These are phyloP conservation scores for Syzygium oleosum DNA, from an alignment of 345 rosid species.

Conservation along the genomic window DNA sequence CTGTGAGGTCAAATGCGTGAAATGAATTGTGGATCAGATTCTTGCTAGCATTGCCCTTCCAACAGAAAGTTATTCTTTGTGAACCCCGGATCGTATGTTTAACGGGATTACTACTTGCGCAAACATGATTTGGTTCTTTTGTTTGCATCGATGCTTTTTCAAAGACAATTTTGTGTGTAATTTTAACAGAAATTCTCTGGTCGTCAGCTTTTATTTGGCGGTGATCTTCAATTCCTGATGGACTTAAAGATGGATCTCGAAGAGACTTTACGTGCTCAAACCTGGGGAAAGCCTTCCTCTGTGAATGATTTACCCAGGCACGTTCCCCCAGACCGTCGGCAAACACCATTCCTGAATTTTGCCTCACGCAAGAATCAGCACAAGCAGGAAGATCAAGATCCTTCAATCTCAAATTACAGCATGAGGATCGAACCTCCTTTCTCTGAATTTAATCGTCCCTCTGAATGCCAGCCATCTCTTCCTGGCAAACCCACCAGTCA, in stretches of 20 bases:
- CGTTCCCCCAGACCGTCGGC: constrained; percentile 13
- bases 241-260: constrained; percentile 45
- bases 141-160: not conserved
- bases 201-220: not conserved
- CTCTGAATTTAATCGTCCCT: constrained; percentile 27
- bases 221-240: not conserved
- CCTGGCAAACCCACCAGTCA: constrained; percentile 17
- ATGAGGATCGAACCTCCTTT: constrained; percentile 31
- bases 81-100: not conserved
- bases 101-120: not conserved
- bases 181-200: not conserved
- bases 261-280: constrained; percentile 30
- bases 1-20: not conserved
- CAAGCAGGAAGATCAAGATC: constrained; percentile 58
- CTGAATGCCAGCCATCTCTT: constrained; percentile 16
- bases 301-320: constrained; percentile 21
- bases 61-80: not conserved
- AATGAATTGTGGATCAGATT: not conserved
- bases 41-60: not conserved
- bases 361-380: constrained; percentile 28
- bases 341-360: constrained; percentile 22
- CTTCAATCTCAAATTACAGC: constrained; percentile 38
- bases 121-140: not conserved
- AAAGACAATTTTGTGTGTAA: not conserved
- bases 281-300: constrained; percentile 45